Evolutionary conservation across 371 early-diverging fungal genomes (phyloP).

Genomic region (Mycotypha africana): DNA sequence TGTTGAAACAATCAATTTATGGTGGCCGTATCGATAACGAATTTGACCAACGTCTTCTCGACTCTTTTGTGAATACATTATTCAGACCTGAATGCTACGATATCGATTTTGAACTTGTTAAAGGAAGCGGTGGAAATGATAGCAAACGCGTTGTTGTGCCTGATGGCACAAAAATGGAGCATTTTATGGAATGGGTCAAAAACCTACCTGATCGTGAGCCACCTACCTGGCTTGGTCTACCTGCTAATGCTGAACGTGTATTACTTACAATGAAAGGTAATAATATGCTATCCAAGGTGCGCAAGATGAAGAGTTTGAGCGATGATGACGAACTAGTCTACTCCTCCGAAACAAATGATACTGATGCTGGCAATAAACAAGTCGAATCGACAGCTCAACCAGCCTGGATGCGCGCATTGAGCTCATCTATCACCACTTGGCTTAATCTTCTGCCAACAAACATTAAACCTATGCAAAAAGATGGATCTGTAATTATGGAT

Average conservation of each 20-base stretch:
- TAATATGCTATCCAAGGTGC: conserved; percentile 74
- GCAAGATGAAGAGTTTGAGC: conserved; percentile 75
- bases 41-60: conserved; percentile 83
- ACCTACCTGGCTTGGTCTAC: conserved; percentile 95
- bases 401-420: conserved; percentile 74
- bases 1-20: conserved; percentile 89
- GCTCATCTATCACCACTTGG: conserved; percentile 55
- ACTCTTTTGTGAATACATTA: conserved; percentile 82
- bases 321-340: conserved; percentile 78
- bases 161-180: conserved; percentile 84
- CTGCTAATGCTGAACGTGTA: conserved; percentile 90
- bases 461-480: conserved; percentile 35
- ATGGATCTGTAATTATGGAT: conserved; percentile 45
- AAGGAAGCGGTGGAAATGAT: conserved; percentile 37
- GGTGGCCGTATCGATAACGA: conserved; percentile 96
- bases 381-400: conserved; percentile 46
- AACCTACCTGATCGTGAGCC: conserved; percentile 90
- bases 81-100: conserved; percentile 85
- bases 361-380: conserved; percentile 6
- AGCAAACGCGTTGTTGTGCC: conserved; percentile 62
- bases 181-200: conserved; percentile 87
- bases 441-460: conserved; percentile 53
- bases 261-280: conserved; percentile 75
- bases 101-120: conserved; percentile 76
- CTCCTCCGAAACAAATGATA: conserved; percentile 20